Conservation (phyloP, 1,139 yeast species). For the Protomyces macrosporus region DNA sequence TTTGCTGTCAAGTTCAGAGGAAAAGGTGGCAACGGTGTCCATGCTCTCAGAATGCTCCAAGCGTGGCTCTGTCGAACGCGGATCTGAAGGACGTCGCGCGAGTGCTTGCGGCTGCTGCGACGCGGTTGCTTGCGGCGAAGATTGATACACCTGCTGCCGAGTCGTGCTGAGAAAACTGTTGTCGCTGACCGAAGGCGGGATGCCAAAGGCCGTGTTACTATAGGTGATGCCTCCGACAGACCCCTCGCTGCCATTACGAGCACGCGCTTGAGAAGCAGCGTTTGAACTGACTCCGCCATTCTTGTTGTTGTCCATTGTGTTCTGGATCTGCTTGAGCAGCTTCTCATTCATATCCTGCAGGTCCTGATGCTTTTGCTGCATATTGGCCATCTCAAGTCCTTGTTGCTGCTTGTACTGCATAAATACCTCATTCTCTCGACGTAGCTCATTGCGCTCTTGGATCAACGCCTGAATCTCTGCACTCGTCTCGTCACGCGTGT, state of each 20-base stretch:
- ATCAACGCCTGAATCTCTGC: constrained; percentile 39
- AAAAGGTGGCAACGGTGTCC: not conserved
- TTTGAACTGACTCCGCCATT: not conserved
- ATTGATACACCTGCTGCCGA: not conserved
- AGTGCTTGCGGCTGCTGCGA: not conserved
- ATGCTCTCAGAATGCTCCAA: not conserved
- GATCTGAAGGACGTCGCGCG: not conserved
- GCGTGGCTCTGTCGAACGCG: too few relatives aligned
- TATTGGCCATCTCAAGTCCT: constrained; percentile 38
- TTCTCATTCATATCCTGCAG: constrained; percentile 42
- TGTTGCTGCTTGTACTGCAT: constrained; percentile 35
- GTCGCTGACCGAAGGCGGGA: not conserved
- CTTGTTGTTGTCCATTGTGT: constrained; percentile 4
- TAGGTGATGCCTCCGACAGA: not conserved
- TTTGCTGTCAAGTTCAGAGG: not conserved
- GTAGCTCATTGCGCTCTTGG: constrained; percentile 37
- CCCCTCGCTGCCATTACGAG: not conserved
- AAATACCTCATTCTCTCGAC: constrained; percentile 37
- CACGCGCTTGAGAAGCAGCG: not conserved
- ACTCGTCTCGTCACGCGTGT: constrained; percentile 35
- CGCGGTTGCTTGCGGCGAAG: not conserved
- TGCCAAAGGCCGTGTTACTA: not conserved
- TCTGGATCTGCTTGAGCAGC: constrained; percentile 37
- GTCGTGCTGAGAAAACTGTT: not conserved
- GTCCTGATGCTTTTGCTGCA: constrained; percentile 40